Base-by-base conservation (phyloP, 208 protist species). In the Novymonas esmeraldas region DNA sequence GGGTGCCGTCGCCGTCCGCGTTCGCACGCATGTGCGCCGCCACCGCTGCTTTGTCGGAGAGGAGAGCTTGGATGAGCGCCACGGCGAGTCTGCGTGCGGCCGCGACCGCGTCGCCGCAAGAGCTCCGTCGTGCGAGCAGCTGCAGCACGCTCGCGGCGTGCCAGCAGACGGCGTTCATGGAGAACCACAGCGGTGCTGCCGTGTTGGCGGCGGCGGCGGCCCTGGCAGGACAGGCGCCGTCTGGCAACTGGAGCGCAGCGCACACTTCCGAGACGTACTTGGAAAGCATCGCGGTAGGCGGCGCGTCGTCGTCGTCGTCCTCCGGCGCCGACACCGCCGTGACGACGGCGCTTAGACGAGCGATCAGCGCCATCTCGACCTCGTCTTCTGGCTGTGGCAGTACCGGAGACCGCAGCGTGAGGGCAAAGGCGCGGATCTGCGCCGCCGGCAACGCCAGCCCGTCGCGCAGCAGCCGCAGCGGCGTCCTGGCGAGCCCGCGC, bases 391-490 rank as follows among this genome's bases (percentile, higher is more conserved):
- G 41, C n/a, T 46, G 50, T 33, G 75, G 39, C 38, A 70, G 58
- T 24, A 86, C 79, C 3, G 85, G 89, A 14, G 75, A 67, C 20
- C 34, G 61, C 10, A 90, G 70, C 6, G 77, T 83, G 22, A 29
- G 31, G 56, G 76, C 81, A 55, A 92, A 94, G 28, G 56, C 50
- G 42, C 80, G 58, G 18, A 92, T 69, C 73, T 90, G 85, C 69
- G 82, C 72, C 39, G 50, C 62, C 22, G 52, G 36, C 11, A 61
- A 75, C 18, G 55, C 44, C 1, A 44, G 26, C 45, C 45, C 44
- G n/a, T 41, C 28, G 13, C 50, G 61, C n/a, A 33, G 29, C 10
- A 36, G 18, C 14, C 50, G 61, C n/a, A 33, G 29, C 10, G 45
- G 18, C 14, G 36, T 20, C 38, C 31, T 57, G 9, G 38, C 44